Percentiles rank a stretch among this genome's conserved stretches.
Evolutionary conservation across 257 asterid species (phyloP).

Genomic region (Ajuga chamaepitys): DNA sequence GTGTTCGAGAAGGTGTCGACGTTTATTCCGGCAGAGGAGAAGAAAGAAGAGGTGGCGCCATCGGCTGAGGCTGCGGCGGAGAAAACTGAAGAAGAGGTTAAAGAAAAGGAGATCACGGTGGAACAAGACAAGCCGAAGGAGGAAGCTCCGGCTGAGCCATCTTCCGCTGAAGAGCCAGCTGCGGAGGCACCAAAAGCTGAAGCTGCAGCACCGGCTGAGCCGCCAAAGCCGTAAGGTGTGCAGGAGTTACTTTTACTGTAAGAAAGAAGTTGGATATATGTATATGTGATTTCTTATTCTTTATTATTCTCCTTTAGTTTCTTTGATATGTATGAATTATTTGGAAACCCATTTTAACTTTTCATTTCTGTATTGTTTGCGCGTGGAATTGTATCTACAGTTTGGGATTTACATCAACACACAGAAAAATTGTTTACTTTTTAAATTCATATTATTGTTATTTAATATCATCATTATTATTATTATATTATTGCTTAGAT

Average conservation of each 20-base stretch:
- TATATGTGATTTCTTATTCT: slow-evolving; percentile 26
- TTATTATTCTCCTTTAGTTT: slow-evolving; percentile 4
- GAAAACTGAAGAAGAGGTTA: slow-evolving; percentile 29
- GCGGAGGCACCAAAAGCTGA: slow-evolving; percentile 21
- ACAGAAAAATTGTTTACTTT: background rate
- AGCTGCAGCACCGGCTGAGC: slow-evolving; percentile 28
- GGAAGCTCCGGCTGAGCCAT: slow-evolving; percentile 13
- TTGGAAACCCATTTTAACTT: slow-evolving; percentile 1
- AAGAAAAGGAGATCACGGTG: slow-evolving; percentile 48
- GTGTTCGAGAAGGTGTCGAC: slow-evolving; percentile 69
- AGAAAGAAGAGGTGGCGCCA: slow-evolving; percentile 29
- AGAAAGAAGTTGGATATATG: background rate
- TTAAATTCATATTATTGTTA: background rate
- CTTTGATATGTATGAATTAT: slow-evolving; percentile 2
- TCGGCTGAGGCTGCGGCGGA: slow-evolving; percentile 11
- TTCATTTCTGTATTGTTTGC: slow-evolving; percentile 16
- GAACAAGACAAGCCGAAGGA: slow-evolving; percentile 28
- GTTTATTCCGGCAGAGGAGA: slow-evolving; percentile 35
- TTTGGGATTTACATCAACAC: slow-evolving; percentile 16
- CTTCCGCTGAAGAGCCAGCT: background rate
- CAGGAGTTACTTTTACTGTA: background rate
- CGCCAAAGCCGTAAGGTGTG: slow-evolving; percentile 37
- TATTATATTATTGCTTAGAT: no score
- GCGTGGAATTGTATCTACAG: slow-evolving; percentile 23
- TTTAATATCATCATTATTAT: background rate